Conservation (phyloP, 2,329 filamentous ascomycete genomes). For the Hortaea sp. region DNA sequence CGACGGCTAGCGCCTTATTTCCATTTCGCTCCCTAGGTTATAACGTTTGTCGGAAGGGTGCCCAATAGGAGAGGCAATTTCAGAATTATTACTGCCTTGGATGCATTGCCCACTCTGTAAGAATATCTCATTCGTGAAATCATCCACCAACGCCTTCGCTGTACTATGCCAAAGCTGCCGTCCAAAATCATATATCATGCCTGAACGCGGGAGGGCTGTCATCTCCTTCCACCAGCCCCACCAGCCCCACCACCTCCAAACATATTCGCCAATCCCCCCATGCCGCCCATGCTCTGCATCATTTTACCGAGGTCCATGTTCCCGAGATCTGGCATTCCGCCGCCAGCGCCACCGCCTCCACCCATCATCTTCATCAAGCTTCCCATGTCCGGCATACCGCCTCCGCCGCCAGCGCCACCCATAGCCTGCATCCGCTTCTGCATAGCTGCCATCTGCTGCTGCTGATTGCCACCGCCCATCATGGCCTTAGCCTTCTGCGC, state of each 20-base stretch:
- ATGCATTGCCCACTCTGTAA: too few species aligned
- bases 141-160: not conserved
- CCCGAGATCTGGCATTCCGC: conserved; percentile 60
- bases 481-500: conserved; percentile 89
- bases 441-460: conserved; percentile 92
- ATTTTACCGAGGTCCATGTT: conserved; percentile 60
- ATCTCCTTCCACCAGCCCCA: not conserved
- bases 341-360: conserved; percentile 44
- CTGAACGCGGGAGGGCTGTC: not conserved
- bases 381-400: conserved; percentile 69
- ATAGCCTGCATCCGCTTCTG: conserved; percentile 90
- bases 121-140: not conserved
- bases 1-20: too few species aligned
- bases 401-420: conserved; percentile 56
- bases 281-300: conserved; percentile 43
- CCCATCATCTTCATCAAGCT: conserved; percentile 89
- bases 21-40: too few species aligned
- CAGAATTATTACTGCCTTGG: too few species aligned
- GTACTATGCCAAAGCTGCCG: not conserved
- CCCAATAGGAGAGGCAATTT: too few species aligned
- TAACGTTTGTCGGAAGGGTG: too few species aligned
- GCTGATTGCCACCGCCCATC: conserved; percentile 83
- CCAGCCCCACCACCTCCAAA: not conserved
- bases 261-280: not conserved
- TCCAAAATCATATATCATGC: not conserved